Evolutionary conservation across 2,329 filamentous ascomycete genomes (phyloP).

Genomic region (Cladosporium sp.): DNA sequence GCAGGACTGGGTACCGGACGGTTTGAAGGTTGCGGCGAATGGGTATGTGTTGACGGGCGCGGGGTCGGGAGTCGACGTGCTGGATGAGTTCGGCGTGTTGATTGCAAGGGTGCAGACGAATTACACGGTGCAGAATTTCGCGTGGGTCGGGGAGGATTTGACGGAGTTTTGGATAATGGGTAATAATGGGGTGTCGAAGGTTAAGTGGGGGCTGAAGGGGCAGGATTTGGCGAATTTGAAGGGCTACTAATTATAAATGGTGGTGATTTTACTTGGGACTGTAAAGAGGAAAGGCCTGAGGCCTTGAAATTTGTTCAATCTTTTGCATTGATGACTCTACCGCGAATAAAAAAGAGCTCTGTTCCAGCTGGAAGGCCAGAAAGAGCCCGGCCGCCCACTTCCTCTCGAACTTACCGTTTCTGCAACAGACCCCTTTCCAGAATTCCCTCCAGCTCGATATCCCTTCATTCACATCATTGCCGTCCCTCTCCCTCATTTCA

Average conservation of each 20-base stretch:
- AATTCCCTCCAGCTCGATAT: too few species aligned
- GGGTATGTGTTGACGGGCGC: slow-evolving; percentile 37
- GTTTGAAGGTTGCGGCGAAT: slow-evolving; percentile 38
- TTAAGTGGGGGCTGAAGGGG: slow-evolving; percentile 33
- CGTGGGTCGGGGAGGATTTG: slow-evolving; percentile 35
- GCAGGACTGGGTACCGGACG: slow-evolving; percentile 37
- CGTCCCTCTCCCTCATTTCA: too few species aligned
- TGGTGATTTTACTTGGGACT: background rate
- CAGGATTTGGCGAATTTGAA: slow-evolving; percentile 21
- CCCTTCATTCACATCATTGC: too few species aligned
- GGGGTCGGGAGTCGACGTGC: slow-evolving; percentile 36
- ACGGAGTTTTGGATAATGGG: slow-evolving; percentile 38
- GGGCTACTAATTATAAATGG: background rate
- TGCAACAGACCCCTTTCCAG: too few species aligned
- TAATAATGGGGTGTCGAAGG: slow-evolving; percentile 33
- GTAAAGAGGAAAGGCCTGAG: too few species aligned
- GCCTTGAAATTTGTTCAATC: too few species aligned
- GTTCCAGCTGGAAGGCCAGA: too few species aligned
- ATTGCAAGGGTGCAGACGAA: slow-evolving; percentile 39
- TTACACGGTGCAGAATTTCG: slow-evolving; percentile 41
- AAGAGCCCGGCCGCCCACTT: too few species aligned
- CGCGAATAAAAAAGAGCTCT: too few species aligned
- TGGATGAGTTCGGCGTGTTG: slow-evolving; percentile 34
- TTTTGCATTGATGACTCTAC: too few species aligned
- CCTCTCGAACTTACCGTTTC: too few species aligned